Percentiles rank a stretch among this genome's conserved stretches.
Evolutionary conservation across 495 filamentous ascomycete species (phyloP).

Genomic region (Lasiosphaeriaceae sp.): DNA sequence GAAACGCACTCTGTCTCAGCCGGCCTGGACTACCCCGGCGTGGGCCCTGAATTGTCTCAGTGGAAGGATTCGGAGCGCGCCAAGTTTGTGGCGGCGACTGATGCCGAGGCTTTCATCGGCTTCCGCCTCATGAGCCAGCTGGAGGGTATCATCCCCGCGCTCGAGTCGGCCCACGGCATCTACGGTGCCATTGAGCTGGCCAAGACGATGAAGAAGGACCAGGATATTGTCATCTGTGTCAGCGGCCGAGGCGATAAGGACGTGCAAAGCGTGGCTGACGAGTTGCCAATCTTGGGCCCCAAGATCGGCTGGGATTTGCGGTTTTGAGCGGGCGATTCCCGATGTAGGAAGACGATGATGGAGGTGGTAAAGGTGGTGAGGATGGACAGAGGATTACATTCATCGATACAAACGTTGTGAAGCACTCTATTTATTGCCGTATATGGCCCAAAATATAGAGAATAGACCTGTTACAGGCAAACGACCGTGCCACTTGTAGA

Average conservation of each 20-base stretch:
- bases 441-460: background rate
- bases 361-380: background rate
- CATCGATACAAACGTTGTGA: background rate
- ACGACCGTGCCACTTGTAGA: background rate
- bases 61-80: slow-evolving; percentile 92
- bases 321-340: slow-evolving; percentile 38
- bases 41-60: slow-evolving; percentile 82
- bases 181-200: slow-evolving; percentile 85
- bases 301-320: slow-evolving; percentile 95
- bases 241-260: slow-evolving; percentile 96
- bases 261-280: slow-evolving; percentile 95
- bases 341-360: background rate
- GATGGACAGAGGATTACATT: background rate
- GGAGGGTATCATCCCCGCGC: slow-evolving; percentile 94
- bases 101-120: slow-evolving; percentile 86
- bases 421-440: slow-evolving; percentile 1
- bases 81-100: slow-evolving; percentile 85
- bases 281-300: slow-evolving; percentile 83
- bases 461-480: background rate
- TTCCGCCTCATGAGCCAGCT: slow-evolving; percentile 78
- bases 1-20: slow-evolving; percentile 98
- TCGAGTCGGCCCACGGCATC: slow-evolving; percentile 92
- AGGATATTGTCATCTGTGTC: slow-evolving; percentile 93
- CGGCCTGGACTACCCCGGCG: slow-evolving; percentile 94
- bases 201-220: slow-evolving; percentile 81